These are phyloP conservation scores for Stachybotrys chartarum DNA, from an alignment of 2,329 filamentous ascomycete species.

Conservation along the genomic window DNA sequence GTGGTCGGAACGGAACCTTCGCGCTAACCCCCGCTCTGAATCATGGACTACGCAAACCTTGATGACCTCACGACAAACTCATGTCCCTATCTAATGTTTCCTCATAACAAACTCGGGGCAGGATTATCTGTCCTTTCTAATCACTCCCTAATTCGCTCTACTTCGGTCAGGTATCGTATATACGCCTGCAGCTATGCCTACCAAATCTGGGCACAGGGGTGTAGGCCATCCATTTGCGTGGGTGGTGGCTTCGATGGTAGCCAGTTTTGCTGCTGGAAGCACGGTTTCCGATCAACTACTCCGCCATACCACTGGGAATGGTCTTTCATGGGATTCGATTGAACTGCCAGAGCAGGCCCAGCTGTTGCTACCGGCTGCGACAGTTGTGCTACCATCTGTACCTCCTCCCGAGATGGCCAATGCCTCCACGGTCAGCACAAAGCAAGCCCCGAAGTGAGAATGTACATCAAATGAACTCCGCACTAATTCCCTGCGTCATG, in stretches of 20 bases:
- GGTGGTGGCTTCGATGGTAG: background rate
- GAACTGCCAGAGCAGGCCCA: constrained; percentile 5
- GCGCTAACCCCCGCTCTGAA: no score
- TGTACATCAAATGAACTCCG: background rate
- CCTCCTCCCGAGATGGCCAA: constrained; percentile 4
- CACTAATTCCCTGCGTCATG: background rate
- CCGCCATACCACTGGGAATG: background rate
- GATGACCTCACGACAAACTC: no score
- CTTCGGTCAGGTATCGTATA: no score
- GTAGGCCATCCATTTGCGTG: background rate
- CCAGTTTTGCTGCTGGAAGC: background rate
- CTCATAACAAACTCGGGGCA: no score
- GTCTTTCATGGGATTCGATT: background rate
- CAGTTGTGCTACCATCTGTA: constrained; percentile 3
- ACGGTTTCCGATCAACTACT: background rate
- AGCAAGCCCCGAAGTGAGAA: no score
- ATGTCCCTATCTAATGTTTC: no score
- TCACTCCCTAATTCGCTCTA: no score
- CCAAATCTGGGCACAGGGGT: no score
- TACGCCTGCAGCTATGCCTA: no score
- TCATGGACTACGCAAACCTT: no score
- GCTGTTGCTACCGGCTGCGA: constrained; percentile 1
- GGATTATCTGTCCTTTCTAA: no score
- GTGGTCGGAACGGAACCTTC: no score
- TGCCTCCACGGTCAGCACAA: constrained; percentile 1